Evolutionary conservation across 495 filamentous ascomycete genomes (phyloP).

Genomic region (Podospora pseudopauciseta): DNA sequence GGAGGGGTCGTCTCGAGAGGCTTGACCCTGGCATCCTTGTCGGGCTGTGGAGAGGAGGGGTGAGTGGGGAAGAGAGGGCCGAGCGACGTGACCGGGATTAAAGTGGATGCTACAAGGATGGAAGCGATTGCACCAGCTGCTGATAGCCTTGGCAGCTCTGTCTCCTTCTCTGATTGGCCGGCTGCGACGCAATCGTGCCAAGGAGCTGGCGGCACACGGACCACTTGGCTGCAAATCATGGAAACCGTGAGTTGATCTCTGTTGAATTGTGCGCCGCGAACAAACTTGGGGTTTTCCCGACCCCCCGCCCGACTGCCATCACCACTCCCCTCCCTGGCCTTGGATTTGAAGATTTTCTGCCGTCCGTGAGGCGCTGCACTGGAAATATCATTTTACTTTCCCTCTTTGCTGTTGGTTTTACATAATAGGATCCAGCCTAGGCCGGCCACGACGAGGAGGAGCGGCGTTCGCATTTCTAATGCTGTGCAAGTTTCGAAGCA

Average conservation of each 20-base stretch:
- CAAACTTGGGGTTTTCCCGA: slow-evolving; percentile 2
- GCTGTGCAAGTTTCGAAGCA: too few relatives aligned
- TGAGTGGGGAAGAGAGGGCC: slow-evolving; percentile 15
- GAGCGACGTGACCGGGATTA: slow-evolving; percentile 14
- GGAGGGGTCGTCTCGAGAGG: slow-evolving; percentile 11
- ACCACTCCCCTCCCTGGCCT: background rate
- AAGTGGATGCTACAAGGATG: slow-evolving; percentile 23
- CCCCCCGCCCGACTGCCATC: background rate
- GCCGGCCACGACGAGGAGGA: background rate
- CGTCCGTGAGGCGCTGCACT: background rate
- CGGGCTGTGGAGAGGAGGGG: slow-evolving; percentile 17
- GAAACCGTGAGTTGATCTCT: slow-evolving; percentile 1
- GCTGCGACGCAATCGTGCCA: slow-evolving; percentile 23
- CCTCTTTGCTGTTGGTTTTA: background rate
- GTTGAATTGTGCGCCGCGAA: background rate
- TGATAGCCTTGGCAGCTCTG: slow-evolving; percentile 26
- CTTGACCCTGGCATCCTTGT: slow-evolving; percentile 16
- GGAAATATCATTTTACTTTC: background rate
- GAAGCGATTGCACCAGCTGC: slow-evolving; percentile 22
- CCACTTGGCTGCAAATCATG: slow-evolving; percentile 27
- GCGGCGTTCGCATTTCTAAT: background rate
- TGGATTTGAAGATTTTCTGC: background rate
- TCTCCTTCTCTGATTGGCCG: slow-evolving; percentile 19
- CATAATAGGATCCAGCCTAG: background rate
- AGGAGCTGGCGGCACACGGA: slow-evolving; percentile 31